Evolutionary conservation across 176 grass and related monocot species (phyloP), one percentile per base, ranked within the genome.

Genomic region (Saccharum officinarum): DNA sequence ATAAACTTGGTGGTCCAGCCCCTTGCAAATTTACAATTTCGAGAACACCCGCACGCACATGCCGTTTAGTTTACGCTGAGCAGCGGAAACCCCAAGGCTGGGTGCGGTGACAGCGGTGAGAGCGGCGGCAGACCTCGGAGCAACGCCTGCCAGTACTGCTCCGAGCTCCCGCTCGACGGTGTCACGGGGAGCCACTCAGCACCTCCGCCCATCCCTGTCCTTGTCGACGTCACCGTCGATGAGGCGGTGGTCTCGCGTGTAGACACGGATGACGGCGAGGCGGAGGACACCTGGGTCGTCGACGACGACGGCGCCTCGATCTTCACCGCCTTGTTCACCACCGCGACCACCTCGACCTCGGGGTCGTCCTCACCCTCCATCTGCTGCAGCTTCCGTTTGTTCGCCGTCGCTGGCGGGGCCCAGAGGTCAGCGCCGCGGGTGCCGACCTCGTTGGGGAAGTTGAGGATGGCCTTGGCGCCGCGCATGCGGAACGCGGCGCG

Each of bases 401-500:
- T 83, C 46, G 17, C 41, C 15, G 55, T 6, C 6, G 31, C 34
- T 12, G 45, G 80, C 47, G 55, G 22, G 2, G 71, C 18, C 40
- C 76, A 83, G 2, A 84, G 69, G 18, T 91, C 76, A 0, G 83
- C 81, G 57, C 88, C 80, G 38, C 77, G 57, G 49, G 83, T 83
- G 76, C 84, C 91, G 13, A 96, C 80, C 73, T 96, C 94, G 83
- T 96, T 96, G 3, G 94, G 94, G 63, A 96, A 96, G 85, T 96
- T 96, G 28, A 96, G 85, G 76, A 96, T 96, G 11, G 91, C 94
- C 71, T 93, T 96, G 73, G 86, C n/a, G 30, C 91, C 94, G 18
- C 94, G 86, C 91, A 96, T 89, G 31, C 81, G 15, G 81, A 96
- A 91, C 3, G 94, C 91, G 42, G 94, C 94, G 71, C 81, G 77